Percentiles rank a stretch among this genome's conserved stretches.
phyloP scores from a whole-genome alignment of 2,329 filamentous ascomycete species.

The Phialocephala subalpina region DNA sequence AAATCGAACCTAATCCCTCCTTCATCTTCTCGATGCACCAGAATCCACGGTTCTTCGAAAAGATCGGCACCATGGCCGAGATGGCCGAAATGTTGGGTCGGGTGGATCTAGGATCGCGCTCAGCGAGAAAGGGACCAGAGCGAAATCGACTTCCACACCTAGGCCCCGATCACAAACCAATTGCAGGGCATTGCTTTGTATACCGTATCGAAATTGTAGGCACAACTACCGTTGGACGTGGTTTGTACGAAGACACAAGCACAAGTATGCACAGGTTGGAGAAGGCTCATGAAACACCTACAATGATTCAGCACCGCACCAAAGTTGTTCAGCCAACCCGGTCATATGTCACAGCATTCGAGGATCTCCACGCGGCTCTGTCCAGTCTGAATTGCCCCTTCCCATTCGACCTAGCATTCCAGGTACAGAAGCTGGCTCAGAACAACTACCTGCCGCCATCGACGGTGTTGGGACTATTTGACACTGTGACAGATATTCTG shows the following conservation, averaged over 20 bases:
- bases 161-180: slow-evolving; percentile 46
- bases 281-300: slow-evolving; percentile 43
- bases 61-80: slow-evolving; percentile 26
- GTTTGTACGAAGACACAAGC: slow-evolving; percentile 36
- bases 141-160: slow-evolving; percentile 46
- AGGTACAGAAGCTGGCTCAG: slow-evolving; percentile 68
- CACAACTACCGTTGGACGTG: not conserved
- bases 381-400: slow-evolving; percentile 40
- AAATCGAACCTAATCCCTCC: slow-evolving; percentile 47
- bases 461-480: slow-evolving; percentile 54
- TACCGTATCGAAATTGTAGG: slow-evolving; percentile 52
- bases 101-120: slow-evolving; percentile 3
- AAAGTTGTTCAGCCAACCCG: slow-evolving; percentile 25
- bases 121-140: slow-evolving; percentile 20
- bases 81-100: slow-evolving; percentile 18
- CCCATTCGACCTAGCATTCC: slow-evolving; percentile 65
- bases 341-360: slow-evolving; percentile 30
- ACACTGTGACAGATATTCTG: slow-evolving; percentile 47
- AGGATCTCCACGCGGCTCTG: slow-evolving; percentile 33
- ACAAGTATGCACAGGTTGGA: slow-evolving; percentile 41
- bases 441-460: slow-evolving; percentile 69
- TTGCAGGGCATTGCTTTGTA: slow-evolving; percentile 56
- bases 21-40: slow-evolving; percentile 60
- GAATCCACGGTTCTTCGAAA: slow-evolving; percentile 57
- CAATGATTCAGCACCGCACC: slow-evolving; percentile 36